These are phyloP conservation scores for Curvularia sp. DNA, from an alignment of 2,329 filamentous ascomycete species.

Conservation along the genomic window DNA sequence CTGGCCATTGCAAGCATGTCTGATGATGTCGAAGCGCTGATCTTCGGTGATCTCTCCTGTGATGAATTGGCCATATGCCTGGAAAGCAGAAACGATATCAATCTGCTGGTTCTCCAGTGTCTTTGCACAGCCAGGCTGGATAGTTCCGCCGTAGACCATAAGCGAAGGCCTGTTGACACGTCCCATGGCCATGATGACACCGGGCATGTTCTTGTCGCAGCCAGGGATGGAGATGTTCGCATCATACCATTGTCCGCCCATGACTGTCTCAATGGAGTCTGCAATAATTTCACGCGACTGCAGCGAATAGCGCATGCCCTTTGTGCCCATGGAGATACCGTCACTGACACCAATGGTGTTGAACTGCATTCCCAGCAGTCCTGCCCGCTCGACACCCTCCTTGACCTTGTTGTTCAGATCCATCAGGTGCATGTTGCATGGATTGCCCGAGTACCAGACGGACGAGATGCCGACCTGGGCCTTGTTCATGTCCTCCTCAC, in stretches of 20 bases:
- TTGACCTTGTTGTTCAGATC: slow-evolving; percentile 83
- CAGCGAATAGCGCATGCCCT: slow-evolving; percentile 93
- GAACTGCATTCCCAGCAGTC: slow-evolving; percentile 93
- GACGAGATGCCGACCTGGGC: slow-evolving; percentile 97
- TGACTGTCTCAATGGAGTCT: slow-evolving; percentile 98
- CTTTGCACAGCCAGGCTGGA: slow-evolving; percentile 85
- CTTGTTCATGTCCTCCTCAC: slow-evolving; percentile 88
- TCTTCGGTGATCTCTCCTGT: slow-evolving; percentile 90
- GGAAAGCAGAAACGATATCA: slow-evolving; percentile 97
- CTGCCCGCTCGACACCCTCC: slow-evolving; percentile 74
- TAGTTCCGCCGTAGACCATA: slow-evolving; percentile 98
- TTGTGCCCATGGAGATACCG: slow-evolving; percentile 97
- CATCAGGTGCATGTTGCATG: slow-evolving; percentile 98
- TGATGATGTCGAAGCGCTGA: slow-evolving; percentile 91
- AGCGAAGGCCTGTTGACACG: slow-evolving; percentile 91
- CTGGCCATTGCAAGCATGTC: slow-evolving; percentile 83
- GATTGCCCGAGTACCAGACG: slow-evolving; percentile 97
- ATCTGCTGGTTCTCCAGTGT: slow-evolving; percentile 73
- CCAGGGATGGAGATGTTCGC: slow-evolving; percentile 95
- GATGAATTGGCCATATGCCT: slow-evolving; percentile 95
- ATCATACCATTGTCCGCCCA: slow-evolving; percentile 99
- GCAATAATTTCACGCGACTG: slow-evolving; percentile 97
- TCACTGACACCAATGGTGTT: slow-evolving; percentile 99
- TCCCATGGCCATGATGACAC: slow-evolving; percentile 78
- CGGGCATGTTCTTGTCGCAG: slow-evolving; percentile 98